Percentiles rank a stretch among this genome's conserved stretches.
Evolutionary conservation across 345 rosid species (phyloP).

Genomic region (Durio zibethinus): DNA sequence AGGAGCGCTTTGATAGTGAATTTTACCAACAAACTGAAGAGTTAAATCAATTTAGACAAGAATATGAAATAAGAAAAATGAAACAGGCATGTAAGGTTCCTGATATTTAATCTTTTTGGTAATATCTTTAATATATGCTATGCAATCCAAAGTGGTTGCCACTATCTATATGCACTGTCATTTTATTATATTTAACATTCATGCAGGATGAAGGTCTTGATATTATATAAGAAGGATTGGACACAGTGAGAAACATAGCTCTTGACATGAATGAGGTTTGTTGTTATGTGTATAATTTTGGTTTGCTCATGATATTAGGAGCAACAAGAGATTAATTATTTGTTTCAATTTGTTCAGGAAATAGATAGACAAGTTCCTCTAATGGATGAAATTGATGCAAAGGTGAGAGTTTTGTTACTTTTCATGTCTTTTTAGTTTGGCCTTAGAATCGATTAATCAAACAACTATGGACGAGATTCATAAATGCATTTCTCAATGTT

Average conservation of each 20-base stretch:
- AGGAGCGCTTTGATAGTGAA: slow-evolving; percentile 44
- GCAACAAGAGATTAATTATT: slow-evolving; percentile 3
- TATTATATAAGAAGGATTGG: slow-evolving; percentile 46
- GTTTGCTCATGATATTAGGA: slow-evolving; percentile 2
- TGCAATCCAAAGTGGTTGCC: not conserved
- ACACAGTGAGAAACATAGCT: slow-evolving; percentile 46
- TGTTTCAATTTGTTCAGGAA: slow-evolving; percentile 42
- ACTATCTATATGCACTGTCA: not conserved
- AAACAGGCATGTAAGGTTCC: slow-evolving; percentile 70
- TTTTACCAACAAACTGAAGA: slow-evolving; percentile 68
- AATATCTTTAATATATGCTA: not conserved
- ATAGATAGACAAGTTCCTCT: slow-evolving; percentile 79
- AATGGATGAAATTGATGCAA: slow-evolving; percentile 75
- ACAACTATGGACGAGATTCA: not conserved
- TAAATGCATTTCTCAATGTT: not conserved
- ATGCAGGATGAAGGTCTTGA: slow-evolving; percentile 62
- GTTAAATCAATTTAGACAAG: slow-evolving; percentile 62
- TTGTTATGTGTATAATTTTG: slow-evolving; percentile 5
- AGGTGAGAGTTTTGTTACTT: slow-evolving; percentile 40
- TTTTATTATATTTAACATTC: slow-evolving; percentile 8
- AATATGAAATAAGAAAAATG: slow-evolving; percentile 67
- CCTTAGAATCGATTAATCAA: not conserved
- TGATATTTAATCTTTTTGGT: slow-evolving; percentile 9
- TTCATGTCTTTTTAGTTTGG: not conserved
- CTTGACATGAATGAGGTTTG: slow-evolving; percentile 77